Percentiles rank a stretch among this genome's conserved stretches.
Evolutionary conservation across 352 stramenopile species (phyloP).

Genomic region (Thalassiosira mediterranea): DNA sequence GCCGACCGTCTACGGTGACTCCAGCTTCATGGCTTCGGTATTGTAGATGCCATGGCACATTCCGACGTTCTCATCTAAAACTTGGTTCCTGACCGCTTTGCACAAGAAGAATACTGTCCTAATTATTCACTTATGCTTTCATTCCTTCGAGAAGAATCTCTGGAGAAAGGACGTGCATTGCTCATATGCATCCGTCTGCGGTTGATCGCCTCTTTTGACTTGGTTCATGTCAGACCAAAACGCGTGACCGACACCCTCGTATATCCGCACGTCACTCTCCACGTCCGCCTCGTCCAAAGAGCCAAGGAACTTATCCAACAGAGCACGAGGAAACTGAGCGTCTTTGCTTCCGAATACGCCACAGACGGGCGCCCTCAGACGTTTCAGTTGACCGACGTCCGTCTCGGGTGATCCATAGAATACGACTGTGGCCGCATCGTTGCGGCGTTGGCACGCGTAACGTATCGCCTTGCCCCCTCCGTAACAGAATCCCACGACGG

Average conservation of each 20-base stretch:
- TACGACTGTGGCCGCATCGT: conserved; percentile 40
- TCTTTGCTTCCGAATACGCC: conserved; percentile 42
- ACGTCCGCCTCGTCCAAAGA: conserved; percentile 21
- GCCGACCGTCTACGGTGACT: no score
- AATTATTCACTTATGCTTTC: no score
- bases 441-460: conserved; percentile 30
- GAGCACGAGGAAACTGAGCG: conserved; percentile 29
- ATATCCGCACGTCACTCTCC: conserved; percentile 40
- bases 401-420: conserved; percentile 46
- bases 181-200: conserved; percentile 25
- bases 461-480: conserved; percentile 49
- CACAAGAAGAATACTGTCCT: no score
- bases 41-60: no score
- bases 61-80: no score
- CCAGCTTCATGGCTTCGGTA: no score
- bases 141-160: conserved; percentile 19
- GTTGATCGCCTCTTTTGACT: conserved; percentile 30
- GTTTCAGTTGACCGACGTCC: conserved; percentile 24
- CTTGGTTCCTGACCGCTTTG: no score
- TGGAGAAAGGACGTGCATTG: conserved; percentile 37
- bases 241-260: conserved; percentile 39
- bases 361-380: conserved; percentile 28
- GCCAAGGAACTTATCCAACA: conserved; percentile 26
- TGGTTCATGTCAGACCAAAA: conserved; percentile 46
- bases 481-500: conserved; percentile 48